Percentiles rank a stretch among this genome's conserved stretches.
Evolutionary conservation across 2,329 filamentous ascomycete species (phyloP).

Genomic region (Arthrobotrys sphaeroides): DNA sequence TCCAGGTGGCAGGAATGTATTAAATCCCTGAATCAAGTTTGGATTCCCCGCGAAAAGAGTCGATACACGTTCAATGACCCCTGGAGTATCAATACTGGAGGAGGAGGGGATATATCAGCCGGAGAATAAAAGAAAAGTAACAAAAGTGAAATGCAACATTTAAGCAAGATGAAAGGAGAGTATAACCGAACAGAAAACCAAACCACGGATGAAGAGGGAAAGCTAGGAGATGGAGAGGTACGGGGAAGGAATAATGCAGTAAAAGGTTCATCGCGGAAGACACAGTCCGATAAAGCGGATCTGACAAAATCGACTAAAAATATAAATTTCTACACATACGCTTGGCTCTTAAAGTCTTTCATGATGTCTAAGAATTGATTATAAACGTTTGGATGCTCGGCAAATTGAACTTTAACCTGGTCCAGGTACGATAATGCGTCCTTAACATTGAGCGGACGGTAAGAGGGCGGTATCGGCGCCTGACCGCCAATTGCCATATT

Average conservation of each 20-base stretch:
- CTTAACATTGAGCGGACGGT: constrained; percentile 64
- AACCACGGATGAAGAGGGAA: not conserved
- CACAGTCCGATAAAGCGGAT: constrained; percentile 19
- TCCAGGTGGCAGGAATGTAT: constrained; percentile 93
- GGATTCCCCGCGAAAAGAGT: constrained; percentile 95
- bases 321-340: constrained; percentile 69
- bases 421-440: constrained; percentile 94
- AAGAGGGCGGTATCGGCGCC: constrained; percentile 53
- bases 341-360: constrained; percentile 99
- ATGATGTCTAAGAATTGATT: constrained; percentile 98
- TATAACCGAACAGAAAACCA: not conserved
- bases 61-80: constrained; percentile 95
- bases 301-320: constrained; percentile 44
- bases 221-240: too few relatives aligned
- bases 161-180: too few relatives aligned
- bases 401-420: constrained; percentile 97
- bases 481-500: constrained; percentile 36
- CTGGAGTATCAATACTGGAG: constrained; percentile 88
- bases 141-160: not conserved
- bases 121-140: not conserved
- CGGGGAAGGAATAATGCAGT: too few relatives aligned
- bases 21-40: constrained; percentile 95
- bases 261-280: too few relatives aligned
- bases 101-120: constrained; percentile 10
- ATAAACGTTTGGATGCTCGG: constrained; percentile 96